Base-by-base conservation (phyloP, 768 basidiomycete species). In the Amanita molliuscula region DNA sequence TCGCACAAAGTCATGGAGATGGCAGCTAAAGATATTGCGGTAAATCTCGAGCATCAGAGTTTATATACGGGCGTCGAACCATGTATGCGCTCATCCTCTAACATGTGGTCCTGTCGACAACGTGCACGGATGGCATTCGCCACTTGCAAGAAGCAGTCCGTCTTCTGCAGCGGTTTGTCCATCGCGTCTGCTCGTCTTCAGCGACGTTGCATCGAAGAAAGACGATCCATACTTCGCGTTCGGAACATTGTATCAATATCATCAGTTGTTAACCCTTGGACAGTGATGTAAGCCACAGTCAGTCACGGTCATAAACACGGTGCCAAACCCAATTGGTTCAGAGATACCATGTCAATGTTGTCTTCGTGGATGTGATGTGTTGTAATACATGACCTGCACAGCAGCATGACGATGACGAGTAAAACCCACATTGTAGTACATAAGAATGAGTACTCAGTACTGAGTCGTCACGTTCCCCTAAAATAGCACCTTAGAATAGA, bases 1-100 rank as follows among this genome's bases (percentile, higher is more conserved):
- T 88, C 86, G 61, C 86, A 88, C 35, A 88, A 67, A 2, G 86
- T 88, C 79, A 88, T 81, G 4, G 77, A 73, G 43, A 88, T 84
- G 1, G 86, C 82, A 57, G 78, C 86, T 88, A 29, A 11, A 29
- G 29, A 29, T 8, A 20, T 40, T 13, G 29, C 23, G 13, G 9
- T 45, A 7, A 28, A 21, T 25, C 1, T 28, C 29, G n/a, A 13
- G 28, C 10, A 31, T 40, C 20, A 15, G 40, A 20, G 16, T 52
- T 20, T 10, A 50, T 33, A 23, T 20, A 37, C 28, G 16, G 25
- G 31, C 13, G 42, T 9, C 44, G 20, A 35, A 83, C 84, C 81
- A 59, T 70, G 68, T n/a, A 86, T 71, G 47, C 83, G 71, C 50
- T 76, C 76, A 15, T 72, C 70, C 59, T 85, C 81, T 50, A 75